Evolutionary conservation across 1,284 basidiomycete genomes (phyloP).

Genomic region (Golubevia pallescens): DNA sequence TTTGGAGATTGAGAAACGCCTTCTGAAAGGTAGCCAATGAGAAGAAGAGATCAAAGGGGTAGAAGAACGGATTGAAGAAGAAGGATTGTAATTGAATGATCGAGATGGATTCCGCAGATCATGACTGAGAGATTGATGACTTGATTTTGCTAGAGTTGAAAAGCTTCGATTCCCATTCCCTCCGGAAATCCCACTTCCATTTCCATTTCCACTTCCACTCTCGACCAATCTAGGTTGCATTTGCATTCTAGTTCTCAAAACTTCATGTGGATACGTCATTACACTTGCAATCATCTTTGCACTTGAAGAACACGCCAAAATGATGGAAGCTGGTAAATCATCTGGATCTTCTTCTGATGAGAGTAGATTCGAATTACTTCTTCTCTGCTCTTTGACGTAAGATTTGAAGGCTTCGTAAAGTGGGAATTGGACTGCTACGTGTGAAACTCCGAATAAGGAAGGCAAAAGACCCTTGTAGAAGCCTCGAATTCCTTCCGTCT

Average conservation of each 20-base stretch:
- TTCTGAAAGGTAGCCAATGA: too few species aligned
- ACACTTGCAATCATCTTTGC: slow-evolving; percentile 62
- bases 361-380: slow-evolving; percentile 3
- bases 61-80: not conserved
- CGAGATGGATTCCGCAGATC: too few species aligned
- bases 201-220: not conserved
- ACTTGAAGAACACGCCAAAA: slow-evolving; percentile 47
- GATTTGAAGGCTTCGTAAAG: slow-evolving; percentile 57
- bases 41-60: not conserved
- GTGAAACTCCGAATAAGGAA: slow-evolving; percentile 49
- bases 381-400: slow-evolving; percentile 12
- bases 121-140: too few species aligned
- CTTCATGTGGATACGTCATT: slow-evolving; percentile 62
- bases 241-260: slow-evolving; percentile 54
- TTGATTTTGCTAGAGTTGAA: not conserved
- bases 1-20: not conserved
- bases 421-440: slow-evolving; percentile 61
- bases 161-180: not conserved
- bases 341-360: not conserved
- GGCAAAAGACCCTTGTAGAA: slow-evolving; percentile 60
- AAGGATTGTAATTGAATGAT: too few species aligned
- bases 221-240: slow-evolving; percentile 36
- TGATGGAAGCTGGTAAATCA: slow-evolving; percentile 22
- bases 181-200: slow-evolving; percentile 1
- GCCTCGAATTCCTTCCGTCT: slow-evolving; percentile 39